Conservation (phyloP, 768 basidiomycete species). For the Boletellus sp. region DNA sequence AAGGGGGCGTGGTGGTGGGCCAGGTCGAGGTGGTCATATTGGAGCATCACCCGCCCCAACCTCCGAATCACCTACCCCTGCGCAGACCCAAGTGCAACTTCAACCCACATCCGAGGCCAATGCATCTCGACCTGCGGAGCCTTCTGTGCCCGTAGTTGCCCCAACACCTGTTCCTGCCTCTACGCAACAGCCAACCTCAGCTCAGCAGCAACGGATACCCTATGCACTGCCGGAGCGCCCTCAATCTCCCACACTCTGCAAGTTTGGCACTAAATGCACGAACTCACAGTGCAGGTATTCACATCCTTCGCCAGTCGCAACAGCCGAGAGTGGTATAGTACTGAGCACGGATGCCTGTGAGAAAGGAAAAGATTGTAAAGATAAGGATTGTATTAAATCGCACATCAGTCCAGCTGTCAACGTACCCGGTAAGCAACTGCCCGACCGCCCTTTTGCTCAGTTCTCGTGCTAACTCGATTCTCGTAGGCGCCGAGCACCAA, state of each 20-base stretch:
- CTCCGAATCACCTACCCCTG: constrained; percentile 17
- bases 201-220: constrained; percentile 35
- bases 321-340: constrained; percentile 90
- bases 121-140: constrained; percentile 6
- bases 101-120: constrained; percentile 15
- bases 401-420: constrained; percentile 87
- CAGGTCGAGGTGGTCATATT: constrained; percentile 40
- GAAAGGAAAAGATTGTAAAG: constrained; percentile 82
- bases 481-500: constrained; percentile 27
- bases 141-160: constrained; percentile 19
- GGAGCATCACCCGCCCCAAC: constrained; percentile 21
- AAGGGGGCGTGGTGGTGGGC: constrained; percentile 43
- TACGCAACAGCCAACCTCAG: constrained; percentile 4
- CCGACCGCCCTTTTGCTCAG: not conserved
- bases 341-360: constrained; percentile 93
- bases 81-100: constrained; percentile 19
- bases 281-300: constrained; percentile 88
- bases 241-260: constrained; percentile 88
- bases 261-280: constrained; percentile 87
- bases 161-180: constrained; percentile 29
- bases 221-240: constrained; percentile 73
- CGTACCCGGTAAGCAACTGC: constrained; percentile 46
- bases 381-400: constrained; percentile 89
- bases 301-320: constrained; percentile 96
- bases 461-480: constrained; percentile 12